Base-by-base conservation (phyloP, 1,139 yeast species). In the Suhomyces atakaporum region DNA sequence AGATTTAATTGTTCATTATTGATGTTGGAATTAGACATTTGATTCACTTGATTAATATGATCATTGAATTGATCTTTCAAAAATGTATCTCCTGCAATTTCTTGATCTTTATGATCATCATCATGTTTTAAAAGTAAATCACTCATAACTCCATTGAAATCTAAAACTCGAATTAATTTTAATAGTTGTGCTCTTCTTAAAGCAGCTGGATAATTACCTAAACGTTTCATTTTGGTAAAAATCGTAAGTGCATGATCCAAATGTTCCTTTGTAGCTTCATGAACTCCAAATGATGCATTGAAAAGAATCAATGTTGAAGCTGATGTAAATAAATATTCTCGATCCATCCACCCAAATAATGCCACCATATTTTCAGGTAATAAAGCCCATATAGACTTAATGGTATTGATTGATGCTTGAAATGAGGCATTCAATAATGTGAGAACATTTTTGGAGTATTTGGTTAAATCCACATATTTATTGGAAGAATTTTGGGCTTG, bases 341-440 rank as follows among this genome's bases (percentile, higher is more conserved):
- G 67, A 55, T 87, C 96, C 88, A 86, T 84, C 70, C 89, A 86
- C 1, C 95, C 95, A 63, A 84, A 86, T 27, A 84, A 61, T 0
- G 95, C 92, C 19, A 85, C 83, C 85, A 84, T 81, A 46, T 83
- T 82, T 39, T 81, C 84, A 0, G 85, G 84, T 50, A 82, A 64
- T 32, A 86, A 63, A 0, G 84, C 80, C 86, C 90, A 82, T 4
- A 85, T 67, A 1, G 85, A 77, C 44, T 87, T 71, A 29, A 87
- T 79, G 0, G 92, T 81, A 51, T 85, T 85, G 32, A 85, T 82
- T 0, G 94, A 84, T 0, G 94, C 95, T 51, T 85, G 92, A 57
- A 86, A 79, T 1, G 95, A 84, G 3, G 94, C 84, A 58, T 86
- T 86, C 42, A 87, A 62, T 31, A 87, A 63, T 0, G 85, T 79